phyloP scores from a whole-genome alignment of 2,329 filamentous ascomycete species.

The Sporothrix mexicana region DNA sequence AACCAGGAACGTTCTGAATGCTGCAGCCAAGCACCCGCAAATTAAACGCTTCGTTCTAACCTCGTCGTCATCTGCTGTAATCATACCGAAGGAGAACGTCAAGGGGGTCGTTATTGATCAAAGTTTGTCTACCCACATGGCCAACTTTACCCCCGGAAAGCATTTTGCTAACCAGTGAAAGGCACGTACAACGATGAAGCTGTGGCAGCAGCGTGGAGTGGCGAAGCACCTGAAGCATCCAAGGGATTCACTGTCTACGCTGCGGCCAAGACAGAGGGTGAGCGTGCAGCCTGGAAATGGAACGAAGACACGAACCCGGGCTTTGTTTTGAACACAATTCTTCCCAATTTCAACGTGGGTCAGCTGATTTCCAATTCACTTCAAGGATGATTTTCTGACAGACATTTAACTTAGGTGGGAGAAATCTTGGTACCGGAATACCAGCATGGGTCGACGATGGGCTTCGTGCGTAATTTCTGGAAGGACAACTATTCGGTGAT shows the following conservation, averaged over 20 bases:
- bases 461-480: slow-evolving; percentile 17
- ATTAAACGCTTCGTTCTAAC: slow-evolving; percentile 52
- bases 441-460: slow-evolving; percentile 28
- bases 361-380: neutral
- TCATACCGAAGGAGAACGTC: slow-evolving; percentile 38
- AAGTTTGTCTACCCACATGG: neutral
- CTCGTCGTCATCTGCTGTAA: slow-evolving; percentile 43
- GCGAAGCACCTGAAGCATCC: neutral
- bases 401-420: slow-evolving; percentile 15
- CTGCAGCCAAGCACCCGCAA: slow-evolving; percentile 44
- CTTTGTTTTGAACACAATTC: slow-evolving; percentile 38
- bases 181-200: neutral
- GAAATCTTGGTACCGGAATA: slow-evolving; percentile 24
- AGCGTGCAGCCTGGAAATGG: slow-evolving; percentile 37
- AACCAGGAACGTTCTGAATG: slow-evolving; percentile 43
- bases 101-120: slow-evolving; percentile 33
- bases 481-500: slow-evolving; percentile 14
- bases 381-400: neutral
- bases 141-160: slow-evolving; percentile 33
- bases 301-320: slow-evolving; percentile 34
- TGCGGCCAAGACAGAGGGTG: slow-evolving; percentile 37
- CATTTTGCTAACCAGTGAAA: neutral
- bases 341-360: slow-evolving; percentile 26
- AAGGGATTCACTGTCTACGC: slow-evolving; percentile 31
- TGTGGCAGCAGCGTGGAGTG: slow-evolving; percentile 5